A percentile compares a stretch with the other conserved stretches of the same genome.
Evolutionary conservation across 1,284 basidiomycete species (phyloP).

Genomic region (Irpex rosettiformis): DNA sequence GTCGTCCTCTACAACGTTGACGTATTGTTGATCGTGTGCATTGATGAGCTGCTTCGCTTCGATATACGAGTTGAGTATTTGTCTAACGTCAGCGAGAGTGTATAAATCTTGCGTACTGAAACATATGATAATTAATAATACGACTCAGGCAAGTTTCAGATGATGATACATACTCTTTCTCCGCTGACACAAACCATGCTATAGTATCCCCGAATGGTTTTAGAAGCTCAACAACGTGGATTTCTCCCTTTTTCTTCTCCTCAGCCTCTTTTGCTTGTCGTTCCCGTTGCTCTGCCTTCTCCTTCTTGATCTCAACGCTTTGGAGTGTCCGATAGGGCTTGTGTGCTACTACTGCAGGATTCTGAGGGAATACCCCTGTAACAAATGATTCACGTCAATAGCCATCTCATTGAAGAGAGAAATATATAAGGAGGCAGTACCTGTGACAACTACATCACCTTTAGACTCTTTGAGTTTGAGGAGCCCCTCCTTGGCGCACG

Average conservation of each 20-base stretch:
- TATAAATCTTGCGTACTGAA: slow-evolving; percentile 53
- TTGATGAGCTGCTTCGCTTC: slow-evolving; percentile 62
- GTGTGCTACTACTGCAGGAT: slow-evolving; percentile 57
- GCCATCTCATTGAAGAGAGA: background rate
- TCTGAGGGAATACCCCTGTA: slow-evolving; percentile 51
- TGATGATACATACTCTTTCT: slow-evolving; percentile 46
- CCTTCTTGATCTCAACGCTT: slow-evolving; percentile 56
- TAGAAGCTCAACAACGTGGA: slow-evolving; percentile 68
- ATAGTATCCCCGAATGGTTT: slow-evolving; percentile 61
- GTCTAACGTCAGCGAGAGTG: slow-evolving; percentile 49
- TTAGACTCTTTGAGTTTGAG: slow-evolving; percentile 72
- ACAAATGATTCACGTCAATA: background rate
- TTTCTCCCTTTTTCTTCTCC: slow-evolving; percentile 41
- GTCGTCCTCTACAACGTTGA: slow-evolving; percentile 59
- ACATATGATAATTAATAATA: slow-evolving; percentile 9
- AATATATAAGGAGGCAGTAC: slow-evolving; percentile 16
- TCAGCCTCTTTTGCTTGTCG: slow-evolving; percentile 43
- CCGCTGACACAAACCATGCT: slow-evolving; percentile 60
- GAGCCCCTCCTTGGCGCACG: slow-evolving; percentile 67
- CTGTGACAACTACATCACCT: slow-evolving; percentile 54
- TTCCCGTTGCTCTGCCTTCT: slow-evolving; percentile 48
- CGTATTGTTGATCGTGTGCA: slow-evolving; percentile 58
- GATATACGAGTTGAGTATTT: slow-evolving; percentile 62
- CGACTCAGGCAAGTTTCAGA: background rate
- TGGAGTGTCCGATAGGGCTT: slow-evolving; percentile 55